These are phyloP conservation scores for Teratosphaeria zuluensis DNA, from an alignment of 2,329 filamentous ascomycete species.

Conservation along the genomic window DNA sequence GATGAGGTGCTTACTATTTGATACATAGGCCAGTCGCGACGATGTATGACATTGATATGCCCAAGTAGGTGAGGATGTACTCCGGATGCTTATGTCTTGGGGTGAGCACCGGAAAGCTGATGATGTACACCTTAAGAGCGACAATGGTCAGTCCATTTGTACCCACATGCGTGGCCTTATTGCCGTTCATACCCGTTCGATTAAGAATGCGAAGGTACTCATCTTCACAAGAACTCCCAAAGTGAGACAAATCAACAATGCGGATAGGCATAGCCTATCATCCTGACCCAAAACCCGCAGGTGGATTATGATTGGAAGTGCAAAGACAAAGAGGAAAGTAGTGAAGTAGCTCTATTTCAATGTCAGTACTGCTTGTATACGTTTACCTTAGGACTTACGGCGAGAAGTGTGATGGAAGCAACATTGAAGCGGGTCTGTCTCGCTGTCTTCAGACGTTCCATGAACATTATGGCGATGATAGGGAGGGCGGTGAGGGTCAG, in stretches of 20 bases:
- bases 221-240: not conserved
- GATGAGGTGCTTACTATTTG: not conserved
- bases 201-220: not conserved
- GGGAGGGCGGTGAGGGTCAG: not conserved
- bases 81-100: not conserved
- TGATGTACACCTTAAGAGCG: not conserved
- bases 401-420: not conserved
- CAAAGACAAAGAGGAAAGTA: not conserved
- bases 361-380: not conserved
- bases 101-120: not conserved
- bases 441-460: not conserved
- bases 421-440: not conserved
- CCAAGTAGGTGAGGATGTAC: not conserved
- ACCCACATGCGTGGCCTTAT: not conserved
- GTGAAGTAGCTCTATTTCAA: not conserved
- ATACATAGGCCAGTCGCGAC: not conserved
- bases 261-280: not conserved
- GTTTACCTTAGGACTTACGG: not conserved
- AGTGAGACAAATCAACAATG: not conserved
- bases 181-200: not conserved
- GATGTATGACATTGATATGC: not conserved
- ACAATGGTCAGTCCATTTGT: not conserved
- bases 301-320: not conserved
- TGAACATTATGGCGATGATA: not conserved
- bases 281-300: not conserved